phyloP scores from a whole-genome alignment of 306 rosid genomes.

The Begonia masoniana region DNA sequence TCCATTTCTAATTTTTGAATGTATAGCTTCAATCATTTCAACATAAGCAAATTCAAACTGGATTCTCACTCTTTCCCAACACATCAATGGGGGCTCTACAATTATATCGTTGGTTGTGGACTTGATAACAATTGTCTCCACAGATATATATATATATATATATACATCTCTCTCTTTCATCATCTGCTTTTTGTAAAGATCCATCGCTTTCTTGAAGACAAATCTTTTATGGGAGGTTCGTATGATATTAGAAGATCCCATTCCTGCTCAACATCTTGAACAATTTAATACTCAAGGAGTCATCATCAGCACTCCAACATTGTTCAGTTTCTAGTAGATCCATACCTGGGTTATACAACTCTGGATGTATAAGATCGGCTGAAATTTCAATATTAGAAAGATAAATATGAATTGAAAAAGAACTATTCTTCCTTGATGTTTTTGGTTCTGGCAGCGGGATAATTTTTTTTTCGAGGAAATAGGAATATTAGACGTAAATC shows the following conservation, averaged over 20 bases:
- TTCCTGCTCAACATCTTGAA: conserved; percentile 30
- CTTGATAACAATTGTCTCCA: conserved; percentile 26
- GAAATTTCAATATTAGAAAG: conserved; percentile 6
- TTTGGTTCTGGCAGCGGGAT: conserved; percentile 21
- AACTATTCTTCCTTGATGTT: conserved; percentile 24
- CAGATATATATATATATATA: conserved; percentile 9
- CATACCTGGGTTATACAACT: background rate
- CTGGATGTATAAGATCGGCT: background rate
- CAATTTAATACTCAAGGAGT: conserved; percentile 18
- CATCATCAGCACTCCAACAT: conserved; percentile 17
- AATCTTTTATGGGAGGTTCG: conserved; percentile 38
- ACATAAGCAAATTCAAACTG: conserved; percentile 21
- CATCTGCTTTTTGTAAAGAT: conserved; percentile 67
- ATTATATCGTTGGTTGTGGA: conserved; percentile 26
- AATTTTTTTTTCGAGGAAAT: conserved; percentile 39
- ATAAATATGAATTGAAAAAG: conserved; percentile 48
- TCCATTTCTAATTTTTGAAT: conserved; percentile 20
- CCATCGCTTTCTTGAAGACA: conserved; percentile 67
- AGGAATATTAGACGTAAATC: conserved; percentile 36
- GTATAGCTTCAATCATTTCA: conserved; percentile 19
- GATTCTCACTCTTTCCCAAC: conserved; percentile 23
- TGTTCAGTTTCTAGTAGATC: background rate
- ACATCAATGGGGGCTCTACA: conserved; percentile 19
- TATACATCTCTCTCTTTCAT: conserved; percentile 25
- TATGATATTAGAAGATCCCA: conserved; percentile 24